Evolutionary conservation across 2,329 filamentous ascomycete genomes (phyloP).

Genomic region (Aspergillus felis): DNA sequence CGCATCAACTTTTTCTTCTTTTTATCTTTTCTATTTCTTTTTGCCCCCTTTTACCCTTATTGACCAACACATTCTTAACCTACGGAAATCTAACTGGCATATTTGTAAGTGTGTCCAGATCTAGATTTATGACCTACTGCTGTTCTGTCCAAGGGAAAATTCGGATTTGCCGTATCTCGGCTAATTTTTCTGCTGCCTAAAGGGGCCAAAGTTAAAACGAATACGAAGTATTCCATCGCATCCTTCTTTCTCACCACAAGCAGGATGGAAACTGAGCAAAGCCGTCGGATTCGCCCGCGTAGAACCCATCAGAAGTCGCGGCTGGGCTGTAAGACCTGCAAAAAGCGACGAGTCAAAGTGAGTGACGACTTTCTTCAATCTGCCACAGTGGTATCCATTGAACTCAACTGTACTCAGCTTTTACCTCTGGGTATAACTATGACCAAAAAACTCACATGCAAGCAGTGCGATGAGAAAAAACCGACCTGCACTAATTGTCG

Average conservation of each 20-base stretch:
- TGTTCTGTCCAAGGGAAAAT: too few species aligned
- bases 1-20: neutral
- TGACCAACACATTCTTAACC: neutral
- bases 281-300: conserved; percentile 15
- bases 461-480: conserved; percentile 33
- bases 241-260: neutral
- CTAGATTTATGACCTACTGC: too few species aligned
- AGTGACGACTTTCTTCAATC: conserved; percentile 5
- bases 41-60: neutral
- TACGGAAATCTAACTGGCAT: neutral
- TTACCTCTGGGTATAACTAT: neutral
- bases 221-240: neutral
- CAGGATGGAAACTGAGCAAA: neutral
- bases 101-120: too few species aligned
- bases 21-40: neutral
- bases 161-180: too few species aligned
- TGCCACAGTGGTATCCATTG: too few species aligned
- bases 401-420: neutral
- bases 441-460: neutral
- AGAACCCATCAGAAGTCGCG: conserved; percentile 33
- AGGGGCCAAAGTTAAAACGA: neutral
- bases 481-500: conserved; percentile 28
- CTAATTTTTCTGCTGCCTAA: neutral
- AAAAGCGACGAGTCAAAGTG: conserved; percentile 34
- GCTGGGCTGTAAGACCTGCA: conserved; percentile 31